These are phyloP conservation scores for Stemphylium lycopersici DNA, from an alignment of 2,329 filamentous ascomycete genomes.

Conservation along the genomic window DNA sequence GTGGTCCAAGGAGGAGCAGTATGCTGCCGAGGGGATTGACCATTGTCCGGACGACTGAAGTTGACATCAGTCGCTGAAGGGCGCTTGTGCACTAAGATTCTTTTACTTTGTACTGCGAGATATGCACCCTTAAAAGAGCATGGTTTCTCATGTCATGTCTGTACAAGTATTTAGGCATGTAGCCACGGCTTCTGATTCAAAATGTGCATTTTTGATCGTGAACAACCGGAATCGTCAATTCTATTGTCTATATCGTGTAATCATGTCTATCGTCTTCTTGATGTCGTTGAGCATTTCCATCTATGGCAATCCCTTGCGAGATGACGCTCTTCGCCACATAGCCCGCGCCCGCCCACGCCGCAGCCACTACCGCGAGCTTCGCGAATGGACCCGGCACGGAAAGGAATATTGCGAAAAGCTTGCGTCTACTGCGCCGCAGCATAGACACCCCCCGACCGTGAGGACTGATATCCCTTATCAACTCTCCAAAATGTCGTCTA, in stretches of 20 bases:
- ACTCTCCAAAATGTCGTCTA: conserved; percentile 12
- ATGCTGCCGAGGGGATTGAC: conserved; percentile 9
- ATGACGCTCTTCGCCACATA: not conserved
- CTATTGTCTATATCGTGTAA: conserved; percentile 23
- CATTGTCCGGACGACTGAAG: conserved; percentile 30
- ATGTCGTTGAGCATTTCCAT: conserved; percentile 10
- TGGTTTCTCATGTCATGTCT: not conserved
- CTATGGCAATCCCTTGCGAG: not conserved
- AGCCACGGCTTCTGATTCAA: not conserved
- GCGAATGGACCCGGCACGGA: not conserved
- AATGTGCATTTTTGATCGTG: not conserved
- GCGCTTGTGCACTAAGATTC: not conserved
- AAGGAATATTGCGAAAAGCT: not conserved
- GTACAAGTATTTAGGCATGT: not conserved
- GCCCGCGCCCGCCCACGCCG: not conserved
- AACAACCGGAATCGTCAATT: conserved; percentile 1
- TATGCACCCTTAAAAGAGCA: not conserved
- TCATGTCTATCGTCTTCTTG: conserved; percentile 17
- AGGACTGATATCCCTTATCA: not conserved
- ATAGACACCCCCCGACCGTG: not conserved
- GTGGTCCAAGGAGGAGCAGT: conserved; percentile 15
- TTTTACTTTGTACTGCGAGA: not conserved
- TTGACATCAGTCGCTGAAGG: conserved; percentile 15
- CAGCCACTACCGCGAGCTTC: not conserved
- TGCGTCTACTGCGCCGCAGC: conserved; percentile 3